Conservation (phyloP, 2,329 filamentous ascomycete species). For the Cercospora sp. region DNA sequence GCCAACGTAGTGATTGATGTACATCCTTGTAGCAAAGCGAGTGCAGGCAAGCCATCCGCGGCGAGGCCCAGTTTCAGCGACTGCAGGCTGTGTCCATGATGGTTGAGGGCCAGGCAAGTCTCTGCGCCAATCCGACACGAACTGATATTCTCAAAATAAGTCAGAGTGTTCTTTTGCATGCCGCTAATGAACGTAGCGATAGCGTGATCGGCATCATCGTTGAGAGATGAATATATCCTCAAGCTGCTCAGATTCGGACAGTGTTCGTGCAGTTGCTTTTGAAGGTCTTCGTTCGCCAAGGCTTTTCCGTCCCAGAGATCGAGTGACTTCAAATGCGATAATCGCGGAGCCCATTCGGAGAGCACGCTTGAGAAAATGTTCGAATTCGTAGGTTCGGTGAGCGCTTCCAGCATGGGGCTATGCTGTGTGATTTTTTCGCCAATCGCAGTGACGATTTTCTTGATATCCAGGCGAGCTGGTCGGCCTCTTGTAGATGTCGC, state of each 20-base stretch:
- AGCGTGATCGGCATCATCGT: slow-evolving; percentile 51
- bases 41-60: slow-evolving; percentile 51
- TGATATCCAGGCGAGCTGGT: slow-evolving; percentile 42
- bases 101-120: slow-evolving; percentile 56
- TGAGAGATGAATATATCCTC: slow-evolving; percentile 54
- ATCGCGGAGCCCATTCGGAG: slow-evolving; percentile 58
- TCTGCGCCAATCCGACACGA: slow-evolving; percentile 55
- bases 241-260: slow-evolving; percentile 64
- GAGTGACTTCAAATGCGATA: slow-evolving; percentile 60
- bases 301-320: slow-evolving; percentile 62
- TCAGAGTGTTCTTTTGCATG: slow-evolving; percentile 58
- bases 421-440: slow-evolving; percentile 46
- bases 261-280: slow-evolving; percentile 55
- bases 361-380: slow-evolving; percentile 57
- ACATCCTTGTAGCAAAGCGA: slow-evolving; percentile 53
- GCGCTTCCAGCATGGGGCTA: slow-evolving; percentile 55
- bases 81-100: slow-evolving; percentile 57
- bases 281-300: slow-evolving; percentile 56
- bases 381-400: slow-evolving; percentile 38
- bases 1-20: slow-evolving; percentile 52
- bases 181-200: slow-evolving; percentile 25
- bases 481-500: slow-evolving; percentile 29
- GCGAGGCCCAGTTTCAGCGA: slow-evolving; percentile 54
- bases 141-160: slow-evolving; percentile 60
- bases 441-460: slow-evolving; percentile 49